These are phyloP conservation scores for Isabelozyma heimii DNA, from an alignment of 805 yeast species.

Conservation along the genomic window DNA sequence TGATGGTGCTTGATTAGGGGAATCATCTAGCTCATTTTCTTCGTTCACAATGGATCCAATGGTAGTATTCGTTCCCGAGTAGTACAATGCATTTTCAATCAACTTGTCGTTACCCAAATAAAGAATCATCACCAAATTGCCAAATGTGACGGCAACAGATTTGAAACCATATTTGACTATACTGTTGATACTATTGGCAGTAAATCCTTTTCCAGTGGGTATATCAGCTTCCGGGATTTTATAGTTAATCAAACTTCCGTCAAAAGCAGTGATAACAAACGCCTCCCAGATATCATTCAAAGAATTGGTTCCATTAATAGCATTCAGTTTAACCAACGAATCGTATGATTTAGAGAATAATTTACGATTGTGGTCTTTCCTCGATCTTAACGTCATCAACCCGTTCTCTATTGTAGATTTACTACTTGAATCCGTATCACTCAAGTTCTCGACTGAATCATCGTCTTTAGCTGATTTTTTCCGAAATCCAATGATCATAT, in stretches of 20 bases:
- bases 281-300: slow-evolving; percentile 62
- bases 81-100: slow-evolving; percentile 56
- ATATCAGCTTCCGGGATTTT: slow-evolving; percentile 53
- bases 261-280: slow-evolving; percentile 65
- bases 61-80: slow-evolving; percentile 34
- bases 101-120: slow-evolving; percentile 76
- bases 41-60: slow-evolving; percentile 18
- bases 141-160: slow-evolving; percentile 71
- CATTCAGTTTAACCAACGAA: background rate
- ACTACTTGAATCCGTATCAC: background rate
- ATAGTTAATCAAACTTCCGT: slow-evolving; percentile 59
- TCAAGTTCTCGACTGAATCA: background rate
- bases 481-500: slow-evolving; percentile 63
- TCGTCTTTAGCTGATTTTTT: slow-evolving; percentile 2
- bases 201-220: slow-evolving; percentile 34
- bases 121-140: slow-evolving; percentile 67
- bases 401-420: slow-evolving; percentile 8
- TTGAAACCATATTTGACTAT: slow-evolving; percentile 73
- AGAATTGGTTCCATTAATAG: background rate
- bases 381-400: slow-evolving; percentile 15
- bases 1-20: slow-evolving; percentile 9
- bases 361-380: slow-evolving; percentile 6
- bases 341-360: background rate
- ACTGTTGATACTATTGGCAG: slow-evolving; percentile 58
- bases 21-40: slow-evolving; percentile 3